Evolutionary conservation across 2,329 filamentous ascomycete species (phyloP).

Genomic region (Ophiostoma sp.): DNA sequence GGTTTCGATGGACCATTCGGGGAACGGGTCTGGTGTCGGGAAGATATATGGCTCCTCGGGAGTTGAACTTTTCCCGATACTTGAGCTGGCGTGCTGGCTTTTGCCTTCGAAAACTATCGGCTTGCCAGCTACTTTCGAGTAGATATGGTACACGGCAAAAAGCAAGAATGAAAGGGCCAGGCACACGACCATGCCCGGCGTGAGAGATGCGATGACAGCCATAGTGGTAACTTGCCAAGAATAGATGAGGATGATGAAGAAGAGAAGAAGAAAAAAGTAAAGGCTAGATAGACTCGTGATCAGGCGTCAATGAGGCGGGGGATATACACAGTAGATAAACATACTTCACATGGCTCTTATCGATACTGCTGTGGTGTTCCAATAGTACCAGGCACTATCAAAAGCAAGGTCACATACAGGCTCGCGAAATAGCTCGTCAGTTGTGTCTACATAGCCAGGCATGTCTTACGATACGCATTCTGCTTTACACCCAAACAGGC

Average conservation of each 20-base stretch:
- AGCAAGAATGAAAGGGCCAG: background rate
- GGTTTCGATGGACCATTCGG: slow-evolving; percentile 11
- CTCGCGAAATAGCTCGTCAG: background rate
- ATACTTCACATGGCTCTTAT: background rate
- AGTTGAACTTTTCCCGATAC: background rate
- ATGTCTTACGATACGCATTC: background rate
- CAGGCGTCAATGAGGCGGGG: background rate
- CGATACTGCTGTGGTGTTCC: background rate
- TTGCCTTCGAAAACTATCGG: background rate
- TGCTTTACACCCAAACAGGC: background rate
- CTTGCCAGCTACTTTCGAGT: background rate
- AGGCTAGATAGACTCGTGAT: background rate
- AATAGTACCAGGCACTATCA: background rate
- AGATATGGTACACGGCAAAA: background rate
- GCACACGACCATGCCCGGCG: background rate
- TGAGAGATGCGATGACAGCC: slow-evolving; percentile 9
- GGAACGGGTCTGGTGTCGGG: background rate
- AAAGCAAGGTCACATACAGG: background rate
- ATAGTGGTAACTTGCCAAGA: background rate
- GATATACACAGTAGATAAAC: slow-evolving; percentile 1
- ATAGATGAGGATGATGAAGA: background rate
- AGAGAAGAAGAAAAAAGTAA: background rate
- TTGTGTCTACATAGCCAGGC: background rate
- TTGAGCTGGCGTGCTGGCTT: too few relatives aligned
- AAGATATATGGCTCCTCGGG: slow-evolving; percentile 4